Evolutionary conservation across 163 green algal genomes (phyloP).

Genomic region (Scenedesmus sp.): DNA sequence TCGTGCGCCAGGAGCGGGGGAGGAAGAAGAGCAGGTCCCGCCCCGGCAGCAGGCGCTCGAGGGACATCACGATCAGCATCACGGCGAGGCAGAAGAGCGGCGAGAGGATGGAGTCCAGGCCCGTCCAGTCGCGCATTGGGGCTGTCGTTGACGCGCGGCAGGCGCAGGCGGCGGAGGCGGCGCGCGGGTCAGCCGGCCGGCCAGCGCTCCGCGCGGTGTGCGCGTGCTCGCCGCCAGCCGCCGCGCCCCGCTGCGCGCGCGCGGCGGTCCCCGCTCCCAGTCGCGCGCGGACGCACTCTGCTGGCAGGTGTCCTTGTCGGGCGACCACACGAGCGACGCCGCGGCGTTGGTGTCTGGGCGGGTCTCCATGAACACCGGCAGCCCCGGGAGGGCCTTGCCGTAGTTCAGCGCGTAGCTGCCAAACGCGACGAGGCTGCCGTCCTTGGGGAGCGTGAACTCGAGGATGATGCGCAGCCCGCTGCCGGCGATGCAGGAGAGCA

Average conservation of each 20-base stretch:
- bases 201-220: no score
- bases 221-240: no score
- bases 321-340: constrained; percentile 38
- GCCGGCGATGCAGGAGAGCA: constrained; percentile 44
- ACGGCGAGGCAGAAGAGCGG: constrained; percentile 45
- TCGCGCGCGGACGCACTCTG: no score
- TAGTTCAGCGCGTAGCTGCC: constrained; percentile 47
- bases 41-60: constrained; percentile 37
- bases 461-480: constrained; percentile 52
- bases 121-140: constrained; percentile 49
- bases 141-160: no score
- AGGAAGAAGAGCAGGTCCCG: constrained; percentile 50
- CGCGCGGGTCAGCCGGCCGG: no score
- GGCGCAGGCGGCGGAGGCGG: no score
- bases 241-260: no score
- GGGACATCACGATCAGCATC: constrained; percentile 16
- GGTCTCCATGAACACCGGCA: constrained; percentile 48
- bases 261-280: not conserved
- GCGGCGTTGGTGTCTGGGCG: not conserved
- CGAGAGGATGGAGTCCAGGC: constrained; percentile 51
- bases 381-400: constrained; percentile 40
- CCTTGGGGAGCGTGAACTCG: constrained; percentile 61
- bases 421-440: constrained; percentile 52
- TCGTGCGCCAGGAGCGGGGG: constrained; percentile 35
- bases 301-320: constrained; percentile 41